Evolutionary conservation across 169 alveolate species (phyloP), one percentile per base, ranked within the genome.

Genomic region (Cryptosporidium bovis): DNA sequence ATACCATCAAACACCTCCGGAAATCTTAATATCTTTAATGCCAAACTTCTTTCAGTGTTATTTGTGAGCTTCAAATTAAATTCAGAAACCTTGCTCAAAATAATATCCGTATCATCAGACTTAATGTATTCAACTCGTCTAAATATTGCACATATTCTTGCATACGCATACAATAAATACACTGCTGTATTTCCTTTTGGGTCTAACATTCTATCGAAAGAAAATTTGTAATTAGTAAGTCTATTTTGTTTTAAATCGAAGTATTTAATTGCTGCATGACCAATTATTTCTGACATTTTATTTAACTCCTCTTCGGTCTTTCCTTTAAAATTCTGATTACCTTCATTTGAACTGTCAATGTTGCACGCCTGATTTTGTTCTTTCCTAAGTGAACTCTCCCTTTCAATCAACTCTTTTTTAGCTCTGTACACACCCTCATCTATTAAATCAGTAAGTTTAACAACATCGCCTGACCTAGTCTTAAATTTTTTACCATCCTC

Each of bases 381-480:
- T 31, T 83, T 56, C 16, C 13, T 77, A 31, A 40, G 16, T 16
- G 27, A 13, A 67, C 51, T 33, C 34, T 69, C 50, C 83, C 93
- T 71, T 6, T 71, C 65, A 50, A 67, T 67, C 82, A 97, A 93
- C 91, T 96, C 98, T 36, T 85, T 91, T 64, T 95, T 91, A 20
- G 99, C 99, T 68, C 99, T 91, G 27, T 91, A 93, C 51, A 95
- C 97, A 1, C 99, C 99, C 91, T 97, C 99, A 82, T 98, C 99
- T 64, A 98, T 93, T 58, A 98, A 92, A 66, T 95, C 97, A 51
- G 93, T 90, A 50, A 98, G 94, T 87, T 97, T 98, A 44, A 97
- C 98, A 56, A 95, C 95, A 48, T 96, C 97, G 4, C 99, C 99
- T 31, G 96, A 92, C 44, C 99, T 93, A 20, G 99, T 96, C 84